phyloP scores from a whole-genome alignment of 768 basidiomycete species.

The Trametes sanguinea region DNA sequence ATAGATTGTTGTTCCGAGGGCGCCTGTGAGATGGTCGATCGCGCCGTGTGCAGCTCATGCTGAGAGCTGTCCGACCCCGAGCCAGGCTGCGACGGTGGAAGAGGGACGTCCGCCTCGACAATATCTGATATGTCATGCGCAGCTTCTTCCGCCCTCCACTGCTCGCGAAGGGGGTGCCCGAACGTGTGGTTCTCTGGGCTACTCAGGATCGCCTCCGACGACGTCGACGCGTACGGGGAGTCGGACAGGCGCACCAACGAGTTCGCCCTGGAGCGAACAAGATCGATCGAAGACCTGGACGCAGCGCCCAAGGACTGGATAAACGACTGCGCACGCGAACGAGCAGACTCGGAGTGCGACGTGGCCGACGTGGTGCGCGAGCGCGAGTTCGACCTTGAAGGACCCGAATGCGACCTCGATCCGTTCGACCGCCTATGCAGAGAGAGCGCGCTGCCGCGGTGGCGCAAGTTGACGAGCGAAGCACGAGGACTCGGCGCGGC shows the following conservation, averaged over 20 bases:
- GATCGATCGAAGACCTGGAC: constrained; percentile 60
- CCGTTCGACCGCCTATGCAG: constrained; percentile 37
- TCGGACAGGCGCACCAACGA: constrained; percentile 62
- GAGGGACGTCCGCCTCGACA: constrained; percentile 22
- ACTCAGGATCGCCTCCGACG: constrained; percentile 46
- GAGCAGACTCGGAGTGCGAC: constrained; percentile 42
- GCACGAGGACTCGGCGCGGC: constrained; percentile 50
- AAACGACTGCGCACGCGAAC: constrained; percentile 67
- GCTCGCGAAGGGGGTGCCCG: constrained; percentile 55
- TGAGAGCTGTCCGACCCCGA: constrained; percentile 6
- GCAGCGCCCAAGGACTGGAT: constrained; percentile 66
- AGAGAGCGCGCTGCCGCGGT: constrained; percentile 41
- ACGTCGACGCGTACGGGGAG: constrained; percentile 35
- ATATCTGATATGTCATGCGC: constrained; percentile 24
- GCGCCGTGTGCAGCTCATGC: constrained; percentile 27
- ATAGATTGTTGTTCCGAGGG: constrained; percentile 22
- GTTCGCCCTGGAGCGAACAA: constrained; percentile 59
- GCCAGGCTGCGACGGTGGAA: constrained; percentile 17
- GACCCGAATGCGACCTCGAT: constrained; percentile 45
- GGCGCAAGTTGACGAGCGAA: constrained; percentile 46
- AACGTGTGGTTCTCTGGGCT: constrained; percentile 76
- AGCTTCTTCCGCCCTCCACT: constrained; percentile 34
- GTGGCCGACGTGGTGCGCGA: constrained; percentile 32
- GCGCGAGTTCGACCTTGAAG: constrained; percentile 50
- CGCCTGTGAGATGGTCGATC: constrained; percentile 25